phyloP scores from a whole-genome alignment of 257 asterid genomes.

The Rauvolfia tetraphylla region DNA sequence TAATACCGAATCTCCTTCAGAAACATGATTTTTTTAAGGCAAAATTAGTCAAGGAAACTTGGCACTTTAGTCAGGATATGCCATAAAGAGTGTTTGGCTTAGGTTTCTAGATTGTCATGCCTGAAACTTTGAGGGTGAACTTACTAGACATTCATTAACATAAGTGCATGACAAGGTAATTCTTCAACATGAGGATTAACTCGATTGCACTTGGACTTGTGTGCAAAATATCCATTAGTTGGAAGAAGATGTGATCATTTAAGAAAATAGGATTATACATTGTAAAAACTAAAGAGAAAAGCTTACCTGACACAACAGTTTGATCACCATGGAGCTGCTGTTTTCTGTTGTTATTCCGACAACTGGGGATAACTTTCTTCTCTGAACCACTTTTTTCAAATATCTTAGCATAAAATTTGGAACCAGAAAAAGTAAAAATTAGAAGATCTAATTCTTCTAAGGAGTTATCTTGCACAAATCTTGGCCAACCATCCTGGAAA shows the following conservation, averaged over 20 bases:
- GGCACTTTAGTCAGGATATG: too few relatives aligned
- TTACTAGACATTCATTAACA: background rate
- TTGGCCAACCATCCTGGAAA: constrained; percentile 9
- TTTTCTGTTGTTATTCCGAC: background rate
- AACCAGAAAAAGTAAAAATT: background rate
- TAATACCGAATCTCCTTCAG: too few relatives aligned
- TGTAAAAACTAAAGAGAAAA: background rate
- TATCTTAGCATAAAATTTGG: constrained; percentile 1
- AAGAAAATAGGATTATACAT: background rate
- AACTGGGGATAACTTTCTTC: background rate
- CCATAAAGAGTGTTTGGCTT: too few relatives aligned
- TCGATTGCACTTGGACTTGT: background rate
- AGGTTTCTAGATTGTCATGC: too few relatives aligned
- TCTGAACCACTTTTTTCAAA: background rate
- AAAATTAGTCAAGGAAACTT: too few relatives aligned
- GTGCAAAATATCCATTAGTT: too few relatives aligned
- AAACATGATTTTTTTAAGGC: too few relatives aligned
- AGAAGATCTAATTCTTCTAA: background rate
- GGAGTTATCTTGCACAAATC: constrained; percentile 11
- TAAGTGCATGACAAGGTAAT: background rate
- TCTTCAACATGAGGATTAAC: background rate
- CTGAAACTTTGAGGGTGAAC: too few relatives aligned
- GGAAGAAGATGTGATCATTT: background rate
- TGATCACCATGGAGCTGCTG: background rate
- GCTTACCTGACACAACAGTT: background rate